phyloP scores from a whole-genome alignment of 1,139 yeast species.

The Kodamaea derodonti region DNA sequence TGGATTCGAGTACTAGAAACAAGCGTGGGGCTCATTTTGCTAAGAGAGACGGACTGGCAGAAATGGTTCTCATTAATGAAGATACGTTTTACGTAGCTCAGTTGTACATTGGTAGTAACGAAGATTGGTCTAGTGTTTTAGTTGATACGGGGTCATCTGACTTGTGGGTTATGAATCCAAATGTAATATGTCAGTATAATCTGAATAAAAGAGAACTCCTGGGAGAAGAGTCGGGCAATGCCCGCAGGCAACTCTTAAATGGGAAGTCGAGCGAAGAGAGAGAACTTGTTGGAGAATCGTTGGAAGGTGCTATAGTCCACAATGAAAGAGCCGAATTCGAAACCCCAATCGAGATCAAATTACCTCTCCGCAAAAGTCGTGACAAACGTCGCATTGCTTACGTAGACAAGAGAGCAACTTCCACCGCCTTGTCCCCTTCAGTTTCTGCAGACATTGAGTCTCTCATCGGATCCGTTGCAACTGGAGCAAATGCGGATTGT shows the following conservation, averaged over 20 bases:
- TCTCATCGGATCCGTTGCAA: neutral
- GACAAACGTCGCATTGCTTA: no score
- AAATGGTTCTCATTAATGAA: conserved; percentile 40
- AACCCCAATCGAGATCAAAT: neutral
- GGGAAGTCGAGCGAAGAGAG: no score
- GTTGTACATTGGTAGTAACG: conserved; percentile 32
- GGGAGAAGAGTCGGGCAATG: no score
- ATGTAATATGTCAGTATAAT: conserved; percentile 1
- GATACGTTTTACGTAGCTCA: conserved; percentile 47
- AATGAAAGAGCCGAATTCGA: neutral
- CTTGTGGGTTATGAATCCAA: conserved; percentile 14
- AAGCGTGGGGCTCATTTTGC: no score
- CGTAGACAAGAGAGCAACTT: neutral
- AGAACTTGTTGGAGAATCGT: neutral
- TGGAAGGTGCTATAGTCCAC: neutral
- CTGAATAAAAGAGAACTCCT: neutral
- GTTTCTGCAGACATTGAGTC: neutral
- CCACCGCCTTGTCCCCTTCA: conserved; percentile 13
- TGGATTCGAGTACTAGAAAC: no score
- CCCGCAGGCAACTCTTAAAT: no score
- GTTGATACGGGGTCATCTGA: conserved; percentile 21
- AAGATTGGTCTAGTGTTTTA: conserved; percentile 13
- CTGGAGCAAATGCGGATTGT: conserved; percentile 4
- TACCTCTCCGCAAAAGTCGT: no score
- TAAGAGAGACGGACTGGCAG: conserved; percentile 36